Base-by-base conservation (phyloP, 2,329 filamentous ascomycete genomes). In the Fusarium napiforme region DNA sequence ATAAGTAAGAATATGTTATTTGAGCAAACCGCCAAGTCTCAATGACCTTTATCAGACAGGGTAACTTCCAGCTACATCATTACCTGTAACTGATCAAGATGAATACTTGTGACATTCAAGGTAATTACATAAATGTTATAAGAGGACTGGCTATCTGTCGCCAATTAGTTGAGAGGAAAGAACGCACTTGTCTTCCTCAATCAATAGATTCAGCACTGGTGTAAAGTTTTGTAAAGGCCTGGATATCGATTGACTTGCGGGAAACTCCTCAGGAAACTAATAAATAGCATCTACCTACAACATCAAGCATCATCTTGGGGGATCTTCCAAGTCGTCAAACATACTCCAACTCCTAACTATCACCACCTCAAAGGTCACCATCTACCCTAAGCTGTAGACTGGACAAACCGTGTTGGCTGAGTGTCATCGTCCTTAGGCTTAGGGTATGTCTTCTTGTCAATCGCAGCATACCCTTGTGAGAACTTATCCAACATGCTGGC, bases 401-500 rank as follows among this genome's bases (percentile, higher is more conserved):
- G 36, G 36, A 53, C 30, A 26, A 28, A 16, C 23, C 32, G 12
- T 11, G 16, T 15, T 39, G 49, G 11, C 32, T 55, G 18, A 45
- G n/a, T 21, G 19, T 39, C 26, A 46, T 79, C 76, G 11, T 59
- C 64, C 40, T 66, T 75, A 7, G 75, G 78, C 16, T 62, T 47
- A 23, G 79, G 80, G 69, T 79, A 82, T 7, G 65, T 72, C n/a
- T 60, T 63, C 43, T 74, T 78, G 52, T 78, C 74, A 43, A 79
- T 78, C 7, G 81, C 81, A 7, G 81, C 82, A 77, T 82, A 84
- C 3, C 69, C 78, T 61, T 76, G 72, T 30, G 77, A 75, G 42
- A 81, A 81, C 32, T 72, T 73, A 40, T 78, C 77, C 42, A 84
- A 71, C 67, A 81, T 70, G 10, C 64, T 60, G 12, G 75, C 60